Evolutionary conservation across 1,284 basidiomycete species (phyloP).

Genomic region (Termitomyces sp.): DNA sequence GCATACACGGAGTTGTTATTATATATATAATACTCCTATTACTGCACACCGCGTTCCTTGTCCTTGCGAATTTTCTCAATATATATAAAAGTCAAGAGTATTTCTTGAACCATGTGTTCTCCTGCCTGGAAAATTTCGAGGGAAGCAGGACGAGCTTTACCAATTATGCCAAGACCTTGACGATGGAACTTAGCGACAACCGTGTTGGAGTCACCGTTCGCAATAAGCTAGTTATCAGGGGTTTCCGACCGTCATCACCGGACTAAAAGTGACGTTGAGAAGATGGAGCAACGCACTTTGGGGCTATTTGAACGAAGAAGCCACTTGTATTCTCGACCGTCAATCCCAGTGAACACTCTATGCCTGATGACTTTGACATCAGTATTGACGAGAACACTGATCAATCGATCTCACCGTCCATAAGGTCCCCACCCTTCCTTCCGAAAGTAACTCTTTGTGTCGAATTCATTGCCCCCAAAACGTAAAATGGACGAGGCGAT

Average conservation of each 20-base stretch:
- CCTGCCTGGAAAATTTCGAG: conserved; percentile 30
- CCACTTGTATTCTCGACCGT: conserved; percentile 34
- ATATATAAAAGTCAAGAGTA: conserved; percentile 37
- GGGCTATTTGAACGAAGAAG: conserved; percentile 17
- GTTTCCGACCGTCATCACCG: neutral
- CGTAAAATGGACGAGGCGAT: conserved; percentile 23
- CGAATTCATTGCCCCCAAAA: conserved; percentile 20
- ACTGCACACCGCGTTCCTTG: conserved; percentile 5
- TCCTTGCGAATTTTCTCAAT: conserved; percentile 29
- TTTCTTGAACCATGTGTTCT: conserved; percentile 30
- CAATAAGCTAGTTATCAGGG: conserved; percentile 6
- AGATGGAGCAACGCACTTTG: neutral
- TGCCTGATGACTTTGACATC: neutral
- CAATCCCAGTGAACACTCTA: conserved; percentile 17
- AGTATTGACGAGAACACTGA: neutral
- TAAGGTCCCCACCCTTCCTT: conserved; percentile 20
- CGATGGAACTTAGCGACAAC: conserved; percentile 24
- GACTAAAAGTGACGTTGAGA: neutral
- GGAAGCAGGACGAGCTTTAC: conserved; percentile 20
- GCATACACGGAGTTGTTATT: neutral
- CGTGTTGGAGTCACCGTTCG: conserved; percentile 15
- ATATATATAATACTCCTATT: neutral
- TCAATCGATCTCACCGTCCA: conserved; percentile 20
- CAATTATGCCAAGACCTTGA: conserved; percentile 15
- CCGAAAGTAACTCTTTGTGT: conserved; percentile 23